Evolutionary conservation across 768 basidiomycete genomes (phyloP).

Genomic region (Serpula lacrymans): DNA sequence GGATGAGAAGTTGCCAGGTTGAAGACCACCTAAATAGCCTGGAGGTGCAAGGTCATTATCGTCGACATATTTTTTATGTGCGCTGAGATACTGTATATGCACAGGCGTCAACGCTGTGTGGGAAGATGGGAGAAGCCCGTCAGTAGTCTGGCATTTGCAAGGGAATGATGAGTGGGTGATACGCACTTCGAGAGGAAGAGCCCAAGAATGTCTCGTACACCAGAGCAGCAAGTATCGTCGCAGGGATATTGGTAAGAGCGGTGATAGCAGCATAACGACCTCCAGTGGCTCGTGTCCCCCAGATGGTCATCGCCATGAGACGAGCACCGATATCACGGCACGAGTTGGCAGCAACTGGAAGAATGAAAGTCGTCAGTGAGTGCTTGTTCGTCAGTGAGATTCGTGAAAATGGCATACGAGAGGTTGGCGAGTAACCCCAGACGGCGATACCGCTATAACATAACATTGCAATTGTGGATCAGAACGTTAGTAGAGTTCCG

Average conservation of each 20-base stretch:
- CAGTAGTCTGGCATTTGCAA: constrained; percentile 8
- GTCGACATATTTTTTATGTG: constrained; percentile 20
- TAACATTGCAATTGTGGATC: background rate
- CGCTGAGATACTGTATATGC: constrained; percentile 18
- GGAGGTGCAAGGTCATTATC: constrained; percentile 18
- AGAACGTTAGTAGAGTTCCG: background rate
- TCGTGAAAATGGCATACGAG: constrained; percentile 33
- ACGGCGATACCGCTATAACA: constrained; percentile 47
- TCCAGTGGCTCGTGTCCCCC: constrained; percentile 51
- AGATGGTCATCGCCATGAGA: constrained; percentile 58
- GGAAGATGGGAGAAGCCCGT: constrained; percentile 5
- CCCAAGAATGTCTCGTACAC: constrained; percentile 56
- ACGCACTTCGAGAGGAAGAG: constrained; percentile 58
- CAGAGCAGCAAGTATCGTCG: constrained; percentile 50
- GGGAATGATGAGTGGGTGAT: background rate
- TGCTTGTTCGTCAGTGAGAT: background rate
- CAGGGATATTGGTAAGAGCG: constrained; percentile 64
- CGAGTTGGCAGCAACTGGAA: constrained; percentile 56
- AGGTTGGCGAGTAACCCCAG: constrained; percentile 57
- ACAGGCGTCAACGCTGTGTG: constrained; percentile 20
- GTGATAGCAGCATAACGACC: constrained; percentile 58
- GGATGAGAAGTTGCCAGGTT: constrained; percentile 6
- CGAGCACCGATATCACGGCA: constrained; percentile 69
- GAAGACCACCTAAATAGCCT: constrained; percentile 18
- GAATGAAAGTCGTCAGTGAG: background rate